Evolutionary conservation across 139 green algal genomes (phyloP).

Genomic region (Diplosphaera chodatii): DNA sequence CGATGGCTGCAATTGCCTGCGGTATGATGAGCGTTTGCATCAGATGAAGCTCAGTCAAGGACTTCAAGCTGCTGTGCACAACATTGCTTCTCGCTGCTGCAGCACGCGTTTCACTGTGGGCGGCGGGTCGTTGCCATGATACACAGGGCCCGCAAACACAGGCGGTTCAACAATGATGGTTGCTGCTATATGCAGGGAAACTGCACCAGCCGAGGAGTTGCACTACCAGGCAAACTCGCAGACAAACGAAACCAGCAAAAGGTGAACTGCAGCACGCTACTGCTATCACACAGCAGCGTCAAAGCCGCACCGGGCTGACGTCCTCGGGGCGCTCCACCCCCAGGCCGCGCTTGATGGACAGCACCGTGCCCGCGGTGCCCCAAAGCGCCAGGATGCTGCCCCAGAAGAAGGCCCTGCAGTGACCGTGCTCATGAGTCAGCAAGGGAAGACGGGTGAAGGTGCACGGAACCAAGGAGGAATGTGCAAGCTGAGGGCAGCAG

Average conservation of each 20-base stretch:
- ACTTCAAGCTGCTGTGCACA: not conserved
- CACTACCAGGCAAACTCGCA: too few relatives aligned
- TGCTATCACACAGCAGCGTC: not conserved
- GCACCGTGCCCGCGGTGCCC: conserved; percentile 37
- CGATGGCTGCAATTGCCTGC: conserved; percentile 2
- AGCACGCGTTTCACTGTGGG: too few relatives aligned
- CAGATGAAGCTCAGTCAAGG: not conserved
- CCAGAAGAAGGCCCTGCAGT: conserved; percentile 34
- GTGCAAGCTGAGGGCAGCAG: too few relatives aligned
- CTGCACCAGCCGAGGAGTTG: too few relatives aligned
- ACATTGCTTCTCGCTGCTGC: too few relatives aligned
- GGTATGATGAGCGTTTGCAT: not conserved
- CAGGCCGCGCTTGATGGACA: conserved; percentile 12
- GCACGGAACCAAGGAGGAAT: too few relatives aligned
- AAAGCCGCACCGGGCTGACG: not conserved
- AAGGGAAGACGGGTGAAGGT: conserved; percentile 14
- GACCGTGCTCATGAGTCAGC: conserved; percentile 2
- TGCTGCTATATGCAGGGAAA: too few relatives aligned
- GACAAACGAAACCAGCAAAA: conserved; percentile 7
- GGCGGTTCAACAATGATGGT: too few relatives aligned
- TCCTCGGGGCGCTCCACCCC: conserved; percentile 16
- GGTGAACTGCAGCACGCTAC: not conserved
- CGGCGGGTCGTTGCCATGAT: too few relatives aligned
- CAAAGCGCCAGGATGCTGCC: conserved; percentile 44
- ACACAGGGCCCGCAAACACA: too few relatives aligned